A percentile compares a stretch with the other conserved stretches of the same genome.
Evolutionary conservation across 2,329 filamentous ascomycete genomes (phyloP).

Genomic region (Apiospora sp.): DNA sequence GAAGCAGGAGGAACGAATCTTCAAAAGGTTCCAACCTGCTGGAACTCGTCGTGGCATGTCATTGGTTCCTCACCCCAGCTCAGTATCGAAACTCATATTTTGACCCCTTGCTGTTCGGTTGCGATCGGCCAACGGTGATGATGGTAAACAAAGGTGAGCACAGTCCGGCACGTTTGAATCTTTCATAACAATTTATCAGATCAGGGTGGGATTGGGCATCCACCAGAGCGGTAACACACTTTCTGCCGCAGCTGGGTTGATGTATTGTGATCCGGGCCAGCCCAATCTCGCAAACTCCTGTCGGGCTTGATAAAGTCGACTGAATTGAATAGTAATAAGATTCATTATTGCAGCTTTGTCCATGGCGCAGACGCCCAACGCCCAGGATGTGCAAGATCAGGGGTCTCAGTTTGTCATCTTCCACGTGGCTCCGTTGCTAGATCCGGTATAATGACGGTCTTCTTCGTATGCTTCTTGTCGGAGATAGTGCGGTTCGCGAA

Average conservation of each 20-base stretch:
- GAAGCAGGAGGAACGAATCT: constrained; percentile 1
- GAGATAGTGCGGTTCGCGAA: not conserved
- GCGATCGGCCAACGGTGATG: constrained; percentile 17
- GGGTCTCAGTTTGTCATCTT: constrained; percentile 7
- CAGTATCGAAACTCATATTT: constrained; percentile 13
- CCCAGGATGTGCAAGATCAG: not conserved
- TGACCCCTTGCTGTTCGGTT: constrained; percentile 9
- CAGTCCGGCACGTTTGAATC: not conserved
- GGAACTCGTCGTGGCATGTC: not conserved
- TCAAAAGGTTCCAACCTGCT: constrained; percentile 20
- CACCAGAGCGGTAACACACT: not conserved
- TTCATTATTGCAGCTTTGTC: not conserved
- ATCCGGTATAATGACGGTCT: constrained; percentile 11
- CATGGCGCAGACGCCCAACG: not conserved
- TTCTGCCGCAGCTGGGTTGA: not conserved
- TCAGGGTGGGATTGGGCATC: not conserved
- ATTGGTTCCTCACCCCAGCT: constrained; percentile 8
- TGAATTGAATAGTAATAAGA: not conserved
- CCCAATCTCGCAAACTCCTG: constrained; percentile 16
- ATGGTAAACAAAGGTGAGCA: not conserved
- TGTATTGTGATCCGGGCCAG: not conserved
- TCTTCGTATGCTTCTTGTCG: not conserved
- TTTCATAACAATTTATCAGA: not conserved
- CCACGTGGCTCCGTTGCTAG: constrained; percentile 21
- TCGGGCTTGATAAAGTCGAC: not conserved